Base-by-base conservation (phyloP, 2,329 filamentous ascomycete species). In the Colletotrichum spaethianum region DNA sequence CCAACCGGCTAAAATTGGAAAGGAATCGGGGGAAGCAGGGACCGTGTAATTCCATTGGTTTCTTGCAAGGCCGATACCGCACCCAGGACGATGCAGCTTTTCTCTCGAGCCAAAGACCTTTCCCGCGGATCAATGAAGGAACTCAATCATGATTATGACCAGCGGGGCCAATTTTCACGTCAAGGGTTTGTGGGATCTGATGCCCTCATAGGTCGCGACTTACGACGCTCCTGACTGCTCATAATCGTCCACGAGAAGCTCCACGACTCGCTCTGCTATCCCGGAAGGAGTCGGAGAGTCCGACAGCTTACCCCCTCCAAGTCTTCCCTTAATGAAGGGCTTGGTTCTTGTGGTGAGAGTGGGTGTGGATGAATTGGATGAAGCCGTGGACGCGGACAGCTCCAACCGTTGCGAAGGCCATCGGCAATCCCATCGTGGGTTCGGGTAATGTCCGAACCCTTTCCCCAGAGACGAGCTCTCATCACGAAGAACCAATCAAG, bases 381-480 rank as follows among this genome's bases (percentile, higher is more conserved):
- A 70, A 62, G 50, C 44, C 55, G 44, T 55, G 65, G 64, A 68
- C 69, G 64, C 64, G 40, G 57, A 72, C 57, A 68, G 63, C 57
- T 68, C 52, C 63, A 70, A 72, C 53, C 40, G 53, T 64, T 46
- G 63, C 46, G 53, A 64, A 31, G 36, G 33, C 28, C 38, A 46
- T 72, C 20, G 38, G 57, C 53, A 36, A 64, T 70, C 53, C 46
- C 31, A 55, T 59, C n/a, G 53, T 38, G 59, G 59, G 64, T 53
- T 63, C 70, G 70, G 70, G 33, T 60, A 70, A 72, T 72, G 65
- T 64, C 70, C 70, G 70, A 72, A 26, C 20, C 26, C 28, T 56
- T 53, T 59, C 65, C 50, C 65, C 60, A 63, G 46, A 72, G 12
- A 55, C 20, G 52, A 48, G 59, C 52, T 64, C 60, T 53, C 46